Conservation (phyloP, 495 filamentous ascomycete genomes). For the Penicillium salamii region DNA sequence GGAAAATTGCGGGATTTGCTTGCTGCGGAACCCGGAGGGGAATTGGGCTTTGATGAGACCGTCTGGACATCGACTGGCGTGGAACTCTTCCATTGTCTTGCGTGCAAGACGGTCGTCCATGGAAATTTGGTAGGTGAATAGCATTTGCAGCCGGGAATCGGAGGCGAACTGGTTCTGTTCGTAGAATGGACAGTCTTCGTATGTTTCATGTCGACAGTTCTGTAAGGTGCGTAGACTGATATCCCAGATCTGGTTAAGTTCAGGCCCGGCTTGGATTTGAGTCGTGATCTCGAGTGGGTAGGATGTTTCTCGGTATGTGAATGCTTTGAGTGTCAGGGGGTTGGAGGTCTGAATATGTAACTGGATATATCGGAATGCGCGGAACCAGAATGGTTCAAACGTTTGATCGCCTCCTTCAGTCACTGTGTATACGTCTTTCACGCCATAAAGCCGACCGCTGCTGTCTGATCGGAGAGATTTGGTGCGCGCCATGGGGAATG, state of each 20-base stretch:
- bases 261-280: conserved; percentile 6
- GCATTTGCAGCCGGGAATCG: conserved; percentile 23
- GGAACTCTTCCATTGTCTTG: conserved; percentile 24
- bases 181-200: conserved; percentile 32
- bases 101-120: conserved; percentile 25
- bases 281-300: conserved; percentile 23
- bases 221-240: conserved; percentile 22
- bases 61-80: conserved; percentile 20
- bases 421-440: conserved; percentile 20
- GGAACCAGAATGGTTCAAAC: conserved; percentile 29
- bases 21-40: conserved; percentile 14
- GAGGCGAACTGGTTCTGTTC: conserved; percentile 31
- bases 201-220: conserved; percentile 29
- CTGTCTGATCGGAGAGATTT: conserved; percentile 16
- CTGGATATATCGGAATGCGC: conserved; percentile 28
- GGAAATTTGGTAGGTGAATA: conserved; percentile 26
- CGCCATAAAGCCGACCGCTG: conserved; percentile 15
- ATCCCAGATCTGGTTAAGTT: conserved; percentile 19
- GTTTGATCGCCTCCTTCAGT: conserved; percentile 1
- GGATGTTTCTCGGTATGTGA: conserved; percentile 16
- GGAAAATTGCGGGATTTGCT: conserved; percentile 27
- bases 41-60: conserved; percentile 25
- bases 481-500: conserved; percentile 16
- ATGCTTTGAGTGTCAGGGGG: conserved; percentile 1
- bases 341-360: conserved; percentile 10